Evolutionary conservation across 345 rosid species (phyloP), one percentile per base, ranked within the genome.

Genomic region (Salix brachista): DNA sequence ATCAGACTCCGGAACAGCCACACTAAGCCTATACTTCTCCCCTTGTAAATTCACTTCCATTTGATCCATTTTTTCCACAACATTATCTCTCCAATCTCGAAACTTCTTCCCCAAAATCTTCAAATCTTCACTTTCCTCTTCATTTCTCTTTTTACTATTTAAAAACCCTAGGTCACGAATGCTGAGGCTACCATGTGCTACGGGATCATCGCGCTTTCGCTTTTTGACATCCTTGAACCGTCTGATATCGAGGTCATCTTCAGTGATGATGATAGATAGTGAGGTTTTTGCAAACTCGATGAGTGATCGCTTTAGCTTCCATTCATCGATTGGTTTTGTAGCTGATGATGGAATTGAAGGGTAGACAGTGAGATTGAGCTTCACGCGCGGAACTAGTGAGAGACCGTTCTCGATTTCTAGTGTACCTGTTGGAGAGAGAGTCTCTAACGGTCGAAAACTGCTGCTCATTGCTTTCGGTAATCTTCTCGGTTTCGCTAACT

Each of bases 1-100:
- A 84, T 93, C 97, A 6, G 88, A 81, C 61, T 44, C 75, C 8
- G 97, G 96, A 78, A 90, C 72, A 1, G 62, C 80, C 48, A 84
- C 97, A 37, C 74, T 84, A 36, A 93, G 88, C 77, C 50, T 88
- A 68, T 91, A 93, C 92, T 89, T 90, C 25, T 87, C 84, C 46
- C 97, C 97, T 83, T 87, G 97, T 14, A 95, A 84, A 74, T 88
- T 93, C 36, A 95, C 82, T 88, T 95, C 97, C 69, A 93, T 92
- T 67, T 93, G 96, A 75, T 93, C 92, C 92, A 93, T 88, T 80
- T 90, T 91, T 82, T 85, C 91, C 6, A 88, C 90, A 41, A 89
- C 65, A 79, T 79, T 52, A 48, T 77, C 87, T 87, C 91, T 90
- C 97, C 97, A 95, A n/a, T 91, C 92, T n/a, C 80, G n/a, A 81